Conservation (phyloP, 139 green algal genomes). For the Chlamydomonas applanata region DNA sequence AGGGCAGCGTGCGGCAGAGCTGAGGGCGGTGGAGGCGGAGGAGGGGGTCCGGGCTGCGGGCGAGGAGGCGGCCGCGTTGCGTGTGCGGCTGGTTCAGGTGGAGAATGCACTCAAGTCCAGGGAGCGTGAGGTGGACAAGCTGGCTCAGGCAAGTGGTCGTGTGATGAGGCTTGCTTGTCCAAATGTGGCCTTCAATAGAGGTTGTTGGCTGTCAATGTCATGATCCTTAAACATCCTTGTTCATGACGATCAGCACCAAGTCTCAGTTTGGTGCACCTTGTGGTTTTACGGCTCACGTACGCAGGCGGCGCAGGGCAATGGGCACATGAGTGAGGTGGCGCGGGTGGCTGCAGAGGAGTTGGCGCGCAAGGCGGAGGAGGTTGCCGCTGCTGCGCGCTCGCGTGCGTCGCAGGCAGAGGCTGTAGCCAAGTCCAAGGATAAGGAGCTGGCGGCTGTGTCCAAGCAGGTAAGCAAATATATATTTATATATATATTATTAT, state of each 20-base stretch:
- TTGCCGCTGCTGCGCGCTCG: background rate
- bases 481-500: no score
- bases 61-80: background rate
- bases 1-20: background rate
- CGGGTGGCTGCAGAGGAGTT: constrained; percentile 1
- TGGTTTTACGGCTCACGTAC: no score
- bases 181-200: no score
- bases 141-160: background rate
- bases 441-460: background rate
- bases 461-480: no score
- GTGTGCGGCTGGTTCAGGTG: background rate
- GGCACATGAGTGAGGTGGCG: background rate
- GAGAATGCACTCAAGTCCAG: background rate
- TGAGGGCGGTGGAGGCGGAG: background rate
- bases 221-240: no score
- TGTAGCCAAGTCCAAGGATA: constrained; percentile 4
- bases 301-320: constrained; percentile 12
- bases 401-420: background rate
- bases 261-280: no score
- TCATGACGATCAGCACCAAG: no score
- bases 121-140: background rate
- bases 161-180: no score
- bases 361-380: constrained; percentile 8
- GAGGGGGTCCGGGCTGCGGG: background rate
- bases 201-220: no score